Evolutionary conservation across 83 land plant genomes (phyloP), one percentile per base, ranked within the genome.

Genomic region (Thuja plicata): DNA sequence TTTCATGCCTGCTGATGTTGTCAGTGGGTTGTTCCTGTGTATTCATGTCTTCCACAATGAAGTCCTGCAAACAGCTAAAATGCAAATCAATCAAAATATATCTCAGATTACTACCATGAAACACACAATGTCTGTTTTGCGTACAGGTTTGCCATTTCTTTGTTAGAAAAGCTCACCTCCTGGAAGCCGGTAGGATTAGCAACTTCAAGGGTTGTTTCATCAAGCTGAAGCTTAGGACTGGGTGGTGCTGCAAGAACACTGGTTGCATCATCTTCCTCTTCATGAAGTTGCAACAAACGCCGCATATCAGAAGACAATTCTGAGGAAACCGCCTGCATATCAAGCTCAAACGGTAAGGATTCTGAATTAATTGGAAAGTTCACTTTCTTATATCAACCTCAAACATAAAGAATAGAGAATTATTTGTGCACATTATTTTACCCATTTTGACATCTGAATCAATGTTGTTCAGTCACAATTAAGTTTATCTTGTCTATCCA

Each of bases 211-310:
- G n/a, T 82, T 40, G 89, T 85, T 57, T 73, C 89, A 89, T 88
- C 90, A 34, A 91, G 90, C 41, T 93, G 92, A 78, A 85, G 84
- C 89, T 92, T 90, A 6, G 87, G 46, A 90, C 91, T 4, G 86
- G 57, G 80, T 71, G 85, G 88, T 60, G 71, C 90, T 27, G 93
- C 94, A 85, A 93, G 89, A 79, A 90, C 84, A 90, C 97, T 97
- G 40, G 95, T 96, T 15, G 99, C 99, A 88, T 97, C 99, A 92
- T 97, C 99, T 57, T 96, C 98, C 93, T 96, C 99, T 86, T 97
- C 98, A 86, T 91, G 90, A 79, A 96, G 94, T 88, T 95, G 97
- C 86, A 97, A 82, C 48, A 96, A 92, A 54, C 98, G 91, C 91
- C 90, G 88, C 86, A 96, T 94, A 87, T 97, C 96, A 10, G 96